Evolutionary conservation across 2,329 filamentous ascomycete species (phyloP).

Genomic region (Neonectria ditissima): DNA sequence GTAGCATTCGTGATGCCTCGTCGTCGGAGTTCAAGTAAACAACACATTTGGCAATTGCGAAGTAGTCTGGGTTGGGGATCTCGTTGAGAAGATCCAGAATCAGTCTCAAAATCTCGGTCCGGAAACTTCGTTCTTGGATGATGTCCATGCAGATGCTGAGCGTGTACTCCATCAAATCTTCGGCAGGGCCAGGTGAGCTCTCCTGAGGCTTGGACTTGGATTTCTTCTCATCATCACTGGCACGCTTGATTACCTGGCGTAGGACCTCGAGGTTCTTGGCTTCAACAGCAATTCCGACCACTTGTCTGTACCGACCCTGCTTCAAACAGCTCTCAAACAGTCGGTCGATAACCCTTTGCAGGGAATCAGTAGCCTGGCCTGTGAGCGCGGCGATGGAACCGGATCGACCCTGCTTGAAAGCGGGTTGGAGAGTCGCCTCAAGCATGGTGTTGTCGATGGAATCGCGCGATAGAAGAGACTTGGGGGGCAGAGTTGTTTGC

Average conservation of each 20-base stretch:
- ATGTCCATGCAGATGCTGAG: slow-evolving; percentile 97
- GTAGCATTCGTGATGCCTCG: slow-evolving; percentile 88
- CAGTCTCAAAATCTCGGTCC: slow-evolving; percentile 85
- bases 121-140: slow-evolving; percentile 90
- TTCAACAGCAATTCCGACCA: slow-evolving; percentile 96
- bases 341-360: slow-evolving; percentile 86
- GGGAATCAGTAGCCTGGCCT: slow-evolving; percentile 78
- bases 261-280: slow-evolving; percentile 92
- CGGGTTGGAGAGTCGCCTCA: slow-evolving; percentile 68
- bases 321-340: slow-evolving; percentile 91
- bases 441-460: slow-evolving; percentile 73
- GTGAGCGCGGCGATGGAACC: slow-evolving; percentile 73
- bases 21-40: slow-evolving; percentile 94
- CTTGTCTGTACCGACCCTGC: slow-evolving; percentile 90
- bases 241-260: slow-evolving; percentile 85
- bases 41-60: slow-evolving; percentile 97
- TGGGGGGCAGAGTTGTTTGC: slow-evolving; percentile 91
- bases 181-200: slow-evolving; percentile 70
- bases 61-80: slow-evolving; percentile 93
- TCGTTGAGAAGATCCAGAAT: slow-evolving; percentile 97
- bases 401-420: slow-evolving; percentile 64
- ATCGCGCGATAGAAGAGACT: slow-evolving; percentile 91
- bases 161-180: slow-evolving; percentile 97
- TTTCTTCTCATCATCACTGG: slow-evolving; percentile 85
- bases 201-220: slow-evolving; percentile 67